phyloP scores from a whole-genome alignment of 768 basidiomycete genomes.

The Suillus ampliporus region DNA sequence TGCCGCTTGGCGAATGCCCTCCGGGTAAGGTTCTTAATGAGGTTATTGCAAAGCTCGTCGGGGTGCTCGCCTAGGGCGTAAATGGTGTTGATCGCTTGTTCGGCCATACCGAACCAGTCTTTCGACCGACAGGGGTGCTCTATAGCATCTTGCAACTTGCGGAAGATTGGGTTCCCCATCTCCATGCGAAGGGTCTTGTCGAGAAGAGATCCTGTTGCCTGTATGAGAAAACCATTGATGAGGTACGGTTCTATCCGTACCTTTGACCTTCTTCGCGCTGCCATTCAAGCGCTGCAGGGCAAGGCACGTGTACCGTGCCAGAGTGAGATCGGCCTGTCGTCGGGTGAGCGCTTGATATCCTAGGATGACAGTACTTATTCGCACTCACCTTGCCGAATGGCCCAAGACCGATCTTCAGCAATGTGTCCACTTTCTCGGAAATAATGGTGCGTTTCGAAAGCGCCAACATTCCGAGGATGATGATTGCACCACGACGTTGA shows the following conservation, averaged over 20 bases:
- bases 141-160: conserved; percentile 79
- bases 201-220: conserved; percentile 71
- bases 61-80: conserved; percentile 95
- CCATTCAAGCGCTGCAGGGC: conserved; percentile 92
- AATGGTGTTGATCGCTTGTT: conserved; percentile 96
- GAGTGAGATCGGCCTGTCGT: conserved; percentile 78
- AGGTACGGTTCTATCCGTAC: conserved; percentile 42
- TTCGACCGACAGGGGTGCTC: conserved; percentile 80
- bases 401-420: conserved; percentile 89
- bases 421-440: conserved; percentile 79
- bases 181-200: conserved; percentile 86
- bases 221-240: background rate
- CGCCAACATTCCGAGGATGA: conserved; percentile 97
- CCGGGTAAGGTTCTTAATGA: conserved; percentile 83
- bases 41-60: conserved; percentile 76
- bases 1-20: conserved; percentile 62
- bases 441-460: conserved; percentile 81
- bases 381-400: conserved; percentile 73
- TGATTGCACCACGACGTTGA: conserved; percentile 94
- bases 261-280: conserved; percentile 97
- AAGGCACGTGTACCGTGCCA: conserved; percentile 93
- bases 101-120: conserved; percentile 97
- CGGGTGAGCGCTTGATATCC: background rate
- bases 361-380: background rate
- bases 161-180: conserved; percentile 89